Base-by-base conservation (phyloP, 179 eudicot species). In the Silene coronaria region DNA sequence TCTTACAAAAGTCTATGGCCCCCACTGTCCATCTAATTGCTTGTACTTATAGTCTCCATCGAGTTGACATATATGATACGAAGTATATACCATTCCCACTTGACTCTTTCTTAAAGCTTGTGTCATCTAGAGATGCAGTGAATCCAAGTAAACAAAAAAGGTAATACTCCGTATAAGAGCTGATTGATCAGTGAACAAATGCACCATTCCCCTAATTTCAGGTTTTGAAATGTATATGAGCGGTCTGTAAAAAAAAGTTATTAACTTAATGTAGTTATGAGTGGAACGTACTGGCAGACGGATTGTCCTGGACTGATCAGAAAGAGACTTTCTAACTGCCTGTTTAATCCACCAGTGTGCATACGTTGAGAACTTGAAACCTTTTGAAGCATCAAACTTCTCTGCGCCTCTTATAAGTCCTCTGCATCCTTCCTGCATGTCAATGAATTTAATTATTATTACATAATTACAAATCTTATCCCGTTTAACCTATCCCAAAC, bases 291-390 rank as follows among this genome's bases (percentile, higher is more conserved):
- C 98, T 46, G 98, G 98, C 71, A 93, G 77, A 10, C 97, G 86
- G 58, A 95, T 95, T 51, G 89, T 92, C 79, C 99, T 86, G 63
- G 97, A 88, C 69, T 86, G 97, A 70, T 92, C 97, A 62, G 95
- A 85, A 76, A 93, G 96, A 73, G 89, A 89, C 84, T 86, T 95
- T 58, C 95, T 86, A 77, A 95, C 92, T 32, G 99, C 97, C 82
- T 95, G 97, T 78, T 85, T 92, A 70, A 96, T 93, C 99, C 99
- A 93, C 99, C 99, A 96, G 82, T 93, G 96, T 79, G 98, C 99
- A 78, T 96, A 96, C 16, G 99, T 96, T 66, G 98, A 96, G 85
- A 96, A 93, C 72, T 89, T 96, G 84, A 91, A 96, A 62, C 99
- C 98, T 83, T 86, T 93, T 24, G 98, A 85, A 70, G 96, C 93